phyloP scores from a whole-genome alignment of 306 rosid genomes.

The Castanea mollissima region DNA sequence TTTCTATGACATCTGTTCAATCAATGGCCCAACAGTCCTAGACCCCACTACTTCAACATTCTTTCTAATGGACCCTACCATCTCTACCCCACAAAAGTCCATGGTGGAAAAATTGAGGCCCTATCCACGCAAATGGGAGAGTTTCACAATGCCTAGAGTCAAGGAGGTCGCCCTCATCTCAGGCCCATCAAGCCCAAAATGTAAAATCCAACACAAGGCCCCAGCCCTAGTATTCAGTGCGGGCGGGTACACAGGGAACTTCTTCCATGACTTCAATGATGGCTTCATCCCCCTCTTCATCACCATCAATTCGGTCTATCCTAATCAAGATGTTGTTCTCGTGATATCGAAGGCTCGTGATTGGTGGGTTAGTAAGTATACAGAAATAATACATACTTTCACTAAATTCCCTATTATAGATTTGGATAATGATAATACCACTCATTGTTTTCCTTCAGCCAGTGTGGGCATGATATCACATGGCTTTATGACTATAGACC shows the following conservation, averaged over 20 bases:
- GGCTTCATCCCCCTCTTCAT: conserved; percentile 47
- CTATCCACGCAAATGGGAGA: conserved; percentile 9
- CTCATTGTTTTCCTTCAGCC: conserved; percentile 46
- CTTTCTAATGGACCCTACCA: no score
- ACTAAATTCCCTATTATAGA: conserved; percentile 37
- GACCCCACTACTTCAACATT: neutral
- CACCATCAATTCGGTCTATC: conserved; percentile 22
- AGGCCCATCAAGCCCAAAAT: no score
- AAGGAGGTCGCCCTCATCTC: neutral
- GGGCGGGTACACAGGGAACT: conserved; percentile 46
- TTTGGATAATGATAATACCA: conserved; percentile 39
- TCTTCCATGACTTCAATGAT: conserved; percentile 51
- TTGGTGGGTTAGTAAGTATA: conserved; percentile 48
- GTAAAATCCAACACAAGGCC: no score
- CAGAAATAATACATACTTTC: conserved; percentile 12
- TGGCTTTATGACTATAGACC: conserved; percentile 38
- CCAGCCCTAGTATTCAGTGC: conserved; percentile 31
- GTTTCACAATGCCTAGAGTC: neutral
- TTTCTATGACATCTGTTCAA: neutral
- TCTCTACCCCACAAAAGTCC: neutral
- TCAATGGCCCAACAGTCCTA: neutral
- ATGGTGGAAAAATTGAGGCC: conserved; percentile 4
- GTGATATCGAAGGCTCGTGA: conserved; percentile 40
- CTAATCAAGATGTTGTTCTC: conserved; percentile 15
- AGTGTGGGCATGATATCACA: conserved; percentile 45